phyloP scores from a whole-genome alignment of 1,139 yeast genomes.

The Diutina sp. region DNA sequence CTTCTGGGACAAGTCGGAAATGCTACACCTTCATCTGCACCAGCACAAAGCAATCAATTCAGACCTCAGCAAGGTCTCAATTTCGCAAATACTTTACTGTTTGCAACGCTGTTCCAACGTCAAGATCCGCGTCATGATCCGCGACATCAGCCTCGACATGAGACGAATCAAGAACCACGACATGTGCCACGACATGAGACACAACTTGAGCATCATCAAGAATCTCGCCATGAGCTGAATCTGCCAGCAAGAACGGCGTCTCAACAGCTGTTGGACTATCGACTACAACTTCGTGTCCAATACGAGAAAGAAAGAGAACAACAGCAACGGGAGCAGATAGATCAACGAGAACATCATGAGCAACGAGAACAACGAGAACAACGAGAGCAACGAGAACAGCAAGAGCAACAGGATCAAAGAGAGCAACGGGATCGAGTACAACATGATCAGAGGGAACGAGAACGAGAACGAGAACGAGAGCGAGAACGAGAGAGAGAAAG shows the following conservation, averaged over 20 bases:
- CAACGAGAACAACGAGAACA: constrained; percentile 6
- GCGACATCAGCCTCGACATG: not conserved
- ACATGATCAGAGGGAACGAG: constrained; percentile 3
- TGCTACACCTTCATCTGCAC: not conserved
- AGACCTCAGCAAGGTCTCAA: not conserved
- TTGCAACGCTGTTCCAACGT: not conserved
- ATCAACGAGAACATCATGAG: constrained; percentile 6
- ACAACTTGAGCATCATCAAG: not conserved
- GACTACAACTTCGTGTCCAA: constrained; percentile 9
- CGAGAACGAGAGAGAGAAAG: constrained; percentile 2
- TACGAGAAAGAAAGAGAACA: constrained; percentile 16
- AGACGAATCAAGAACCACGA: not conserved
- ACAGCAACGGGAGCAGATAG: constrained; percentile 6
- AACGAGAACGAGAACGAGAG: constrained; percentile 1
- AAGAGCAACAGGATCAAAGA: constrained; percentile 2
- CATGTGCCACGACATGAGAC: not conserved
- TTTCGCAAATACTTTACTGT: not conserved
- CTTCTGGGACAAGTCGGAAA: not conserved
- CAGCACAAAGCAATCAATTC: not conserved
- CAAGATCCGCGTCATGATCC: not conserved
- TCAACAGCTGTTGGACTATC: not conserved
- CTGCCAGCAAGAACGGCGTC: not conserved
- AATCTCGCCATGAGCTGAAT: not conserved
- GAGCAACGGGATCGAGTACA: not conserved
- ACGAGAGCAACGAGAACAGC: constrained; percentile 4